Percentiles rank a stretch among this genome's conserved stretches.
Evolutionary conservation across 148 eudicot species (phyloP).

Genomic region (Mesembryanthemum crystallinum): DNA sequence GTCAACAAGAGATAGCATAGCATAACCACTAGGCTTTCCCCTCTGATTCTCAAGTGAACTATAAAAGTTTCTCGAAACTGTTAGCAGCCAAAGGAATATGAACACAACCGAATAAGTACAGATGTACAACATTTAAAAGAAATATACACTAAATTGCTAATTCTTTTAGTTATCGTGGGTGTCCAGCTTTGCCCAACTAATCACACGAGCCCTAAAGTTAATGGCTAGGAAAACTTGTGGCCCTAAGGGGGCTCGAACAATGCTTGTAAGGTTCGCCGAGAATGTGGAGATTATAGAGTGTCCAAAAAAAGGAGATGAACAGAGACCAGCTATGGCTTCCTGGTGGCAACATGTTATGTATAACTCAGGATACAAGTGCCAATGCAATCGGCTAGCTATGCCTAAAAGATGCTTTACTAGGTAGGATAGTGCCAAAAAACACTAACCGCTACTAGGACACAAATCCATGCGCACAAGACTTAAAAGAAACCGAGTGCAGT

Average conservation of each 20-base stretch:
- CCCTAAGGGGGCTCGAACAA: not conserved
- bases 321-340: conserved; percentile 1
- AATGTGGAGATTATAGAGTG: not conserved
- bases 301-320: not conserved
- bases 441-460: not conserved
- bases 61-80: not conserved
- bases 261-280: not conserved
- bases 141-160: too few species aligned
- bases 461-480: not conserved
- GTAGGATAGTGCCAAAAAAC: not conserved
- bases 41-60: not conserved
- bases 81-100: not conserved
- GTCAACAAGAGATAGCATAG: not conserved
- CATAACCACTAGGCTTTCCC: not conserved
- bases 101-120: too few species aligned
- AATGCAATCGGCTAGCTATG: not conserved
- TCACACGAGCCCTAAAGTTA: too few species aligned
- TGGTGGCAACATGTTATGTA: not conserved
- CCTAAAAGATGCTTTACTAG: not conserved
- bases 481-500: not conserved
- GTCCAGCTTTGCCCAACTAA: too few species aligned
- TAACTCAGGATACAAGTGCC: not conserved
- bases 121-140: not conserved
- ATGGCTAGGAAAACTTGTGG: too few species aligned
- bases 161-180: not conserved